Conservation (phyloP, 2,329 filamentous ascomycete species). For the Nigrospora sphaerica region DNA sequence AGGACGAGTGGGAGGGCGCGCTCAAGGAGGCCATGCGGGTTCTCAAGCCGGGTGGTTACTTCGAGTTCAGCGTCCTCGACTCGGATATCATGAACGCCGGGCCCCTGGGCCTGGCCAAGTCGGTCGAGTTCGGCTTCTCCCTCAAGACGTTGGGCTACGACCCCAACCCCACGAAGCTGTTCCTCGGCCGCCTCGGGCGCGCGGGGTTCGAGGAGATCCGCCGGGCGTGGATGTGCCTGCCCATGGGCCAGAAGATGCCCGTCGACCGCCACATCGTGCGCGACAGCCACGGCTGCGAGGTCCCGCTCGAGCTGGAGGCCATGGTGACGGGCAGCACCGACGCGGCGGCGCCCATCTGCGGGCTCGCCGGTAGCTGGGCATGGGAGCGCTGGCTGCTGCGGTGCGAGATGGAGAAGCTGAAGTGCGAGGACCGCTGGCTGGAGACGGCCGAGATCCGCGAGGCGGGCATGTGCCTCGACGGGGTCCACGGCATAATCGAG, state of each 20-base stretch:
- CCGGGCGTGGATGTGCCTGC: conserved; percentile 82
- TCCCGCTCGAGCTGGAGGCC: conserved; percentile 51
- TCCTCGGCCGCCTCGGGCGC: conserved; percentile 65
- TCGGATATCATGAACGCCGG: conserved; percentile 84
- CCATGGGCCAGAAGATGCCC: conserved; percentile 58
- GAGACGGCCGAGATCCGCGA: conserved; percentile 45
- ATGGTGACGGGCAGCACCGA: conserved; percentile 62
- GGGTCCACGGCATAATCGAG: conserved; percentile 54
- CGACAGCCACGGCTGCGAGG: conserved; percentile 28
- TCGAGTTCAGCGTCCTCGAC: conserved; percentile 88
- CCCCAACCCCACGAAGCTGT: conserved; percentile 72
- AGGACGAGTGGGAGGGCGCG: conserved; percentile 84
- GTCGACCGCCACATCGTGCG: conserved; percentile 19
- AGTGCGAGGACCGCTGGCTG: conserved; percentile 58
- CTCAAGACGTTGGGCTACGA: conserved; percentile 89
- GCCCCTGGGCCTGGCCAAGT: conserved; percentile 70
- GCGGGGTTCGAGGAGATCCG: conserved; percentile 76
- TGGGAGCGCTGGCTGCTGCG: conserved; percentile 97
- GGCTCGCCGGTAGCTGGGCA: conserved; percentile 77
- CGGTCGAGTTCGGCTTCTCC: conserved; percentile 86
- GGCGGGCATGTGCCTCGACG: conserved; percentile 53
- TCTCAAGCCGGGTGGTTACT: conserved; percentile 84
- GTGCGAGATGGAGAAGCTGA: conserved; percentile 71
- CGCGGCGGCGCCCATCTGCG: conserved; percentile 67
- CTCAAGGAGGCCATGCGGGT: conserved; percentile 82